Base-by-base conservation (phyloP, 257 asterid genomes). In the Orobanche coerulescens region DNA sequence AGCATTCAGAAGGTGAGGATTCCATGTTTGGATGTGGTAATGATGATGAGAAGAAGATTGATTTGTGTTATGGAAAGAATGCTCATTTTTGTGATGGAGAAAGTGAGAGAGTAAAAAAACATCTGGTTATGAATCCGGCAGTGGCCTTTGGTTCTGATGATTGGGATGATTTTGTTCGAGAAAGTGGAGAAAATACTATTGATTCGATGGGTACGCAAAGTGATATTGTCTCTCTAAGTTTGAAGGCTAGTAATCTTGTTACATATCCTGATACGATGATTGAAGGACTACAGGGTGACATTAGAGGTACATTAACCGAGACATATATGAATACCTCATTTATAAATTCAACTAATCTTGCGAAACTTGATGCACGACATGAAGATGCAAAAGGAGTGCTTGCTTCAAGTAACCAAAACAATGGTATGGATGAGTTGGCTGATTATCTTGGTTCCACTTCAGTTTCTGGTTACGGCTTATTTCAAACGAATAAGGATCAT, bases 131-230 rank as follows among this genome's bases (percentile, higher is more conserved):
- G 92, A 78, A 78, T 79, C 78, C 95, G 3, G 72, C 84, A 2
- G 79, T 78, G 75, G 96, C 96, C 1, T 92, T 84, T 75, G 96
- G 94, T 62, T 61, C 78, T 14, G 82, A 84, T 75, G 98, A 92
- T 75, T 88, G 87, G 93, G 80, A 82, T 72, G 88, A 88, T 78
- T 88, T 79, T 67, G 47, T 74, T 76, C 85, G 73, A 10, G 85
- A 79, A 82, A 76, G 73, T 42, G 74, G 74, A 36, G 88, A 55
- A 33, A 74, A 54, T 66, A 14, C 26, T 62, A n/a, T 61, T 57
- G 62, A 50, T 59, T 74, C 74, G 23, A 63, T 71, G 65, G 67
- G 43, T 61, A 36, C 43, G 14, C 65, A 52, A 53, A 73, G 52
- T 78, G 81, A 64, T 58, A 34, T 56, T 51, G 65, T 51, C 37